Conservation (phyloP, 75 land plant genomes). For the Cryptomeria japonica region DNA sequence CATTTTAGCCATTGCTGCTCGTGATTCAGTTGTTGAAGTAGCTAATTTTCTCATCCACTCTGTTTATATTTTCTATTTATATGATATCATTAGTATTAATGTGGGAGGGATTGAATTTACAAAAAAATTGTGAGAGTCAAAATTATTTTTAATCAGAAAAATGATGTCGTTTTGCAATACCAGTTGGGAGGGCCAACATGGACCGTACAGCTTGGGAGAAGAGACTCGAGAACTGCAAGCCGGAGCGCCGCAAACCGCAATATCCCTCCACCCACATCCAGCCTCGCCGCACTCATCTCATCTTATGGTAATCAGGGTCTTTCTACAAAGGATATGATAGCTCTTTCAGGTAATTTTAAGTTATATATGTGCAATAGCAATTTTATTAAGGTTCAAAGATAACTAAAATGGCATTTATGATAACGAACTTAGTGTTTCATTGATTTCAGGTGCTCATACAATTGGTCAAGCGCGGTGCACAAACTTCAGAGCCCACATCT, state of each 20-base stretch:
- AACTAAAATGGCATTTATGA: background rate
- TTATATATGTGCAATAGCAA: background rate
- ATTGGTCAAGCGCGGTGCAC: too few relatives aligned
- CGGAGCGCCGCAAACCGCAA: conserved; percentile 4
- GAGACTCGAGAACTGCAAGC: conserved; percentile 31
- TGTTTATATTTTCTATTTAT: too few relatives aligned
- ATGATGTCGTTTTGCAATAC: too few relatives aligned
- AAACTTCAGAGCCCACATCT: too few relatives aligned
- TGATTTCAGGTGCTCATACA: conserved; percentile 40
- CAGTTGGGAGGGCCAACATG: conserved; percentile 17
- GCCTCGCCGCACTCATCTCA: conserved; percentile 2
- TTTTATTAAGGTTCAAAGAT: background rate
- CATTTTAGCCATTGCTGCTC: too few relatives aligned
- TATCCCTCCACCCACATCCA: conserved; percentile 12
- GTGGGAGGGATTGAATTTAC: too few relatives aligned
- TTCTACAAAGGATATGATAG: conserved; percentile 21
- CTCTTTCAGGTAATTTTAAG: conserved; percentile 9
- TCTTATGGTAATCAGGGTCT: conserved; percentile 13
- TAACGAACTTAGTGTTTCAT: background rate
- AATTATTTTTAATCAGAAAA: too few relatives aligned
- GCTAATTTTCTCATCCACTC: too few relatives aligned
- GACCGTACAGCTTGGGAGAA: conserved; percentile 28
- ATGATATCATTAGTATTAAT: too few relatives aligned
- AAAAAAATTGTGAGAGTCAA: too few relatives aligned
- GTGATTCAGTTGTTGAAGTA: too few relatives aligned